phyloP scores from a whole-genome alignment of 2,329 filamentous ascomycete genomes.

The Pseudocercospora crystallina region DNA sequence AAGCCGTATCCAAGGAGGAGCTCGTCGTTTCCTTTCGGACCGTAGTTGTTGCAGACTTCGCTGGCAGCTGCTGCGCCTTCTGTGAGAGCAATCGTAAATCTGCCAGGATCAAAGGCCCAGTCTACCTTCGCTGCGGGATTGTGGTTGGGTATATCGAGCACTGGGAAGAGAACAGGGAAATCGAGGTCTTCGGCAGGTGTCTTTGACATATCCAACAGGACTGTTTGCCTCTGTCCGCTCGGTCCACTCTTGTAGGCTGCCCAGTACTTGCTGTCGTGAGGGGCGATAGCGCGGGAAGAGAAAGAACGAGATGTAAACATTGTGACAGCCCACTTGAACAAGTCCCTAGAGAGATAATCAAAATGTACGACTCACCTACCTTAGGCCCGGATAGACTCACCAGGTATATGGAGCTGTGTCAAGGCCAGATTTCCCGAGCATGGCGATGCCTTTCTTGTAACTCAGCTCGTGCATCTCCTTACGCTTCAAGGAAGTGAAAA shows the following conservation, averaged over 20 bases:
- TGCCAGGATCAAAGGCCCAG: slow-evolving; percentile 45
- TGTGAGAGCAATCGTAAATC: slow-evolving; percentile 42
- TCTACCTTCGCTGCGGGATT: slow-evolving; percentile 46
- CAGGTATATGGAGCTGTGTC: slow-evolving; percentile 41
- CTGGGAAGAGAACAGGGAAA: slow-evolving; percentile 50
- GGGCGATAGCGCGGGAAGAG: slow-evolving; percentile 41
- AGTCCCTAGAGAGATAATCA: slow-evolving; percentile 39
- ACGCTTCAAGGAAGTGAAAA: slow-evolving; percentile 33
- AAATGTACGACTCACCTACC: slow-evolving; percentile 28
- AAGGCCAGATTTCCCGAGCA: slow-evolving; percentile 32
- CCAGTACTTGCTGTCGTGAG: slow-evolving; percentile 38
- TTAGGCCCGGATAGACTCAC: slow-evolving; percentile 33
- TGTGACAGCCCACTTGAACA: slow-evolving; percentile 52
- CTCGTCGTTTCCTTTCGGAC: slow-evolving; percentile 54
- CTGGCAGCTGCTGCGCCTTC: slow-evolving; percentile 37
- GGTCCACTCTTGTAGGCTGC: slow-evolving; percentile 34
- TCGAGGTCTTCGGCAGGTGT: slow-evolving; percentile 36
- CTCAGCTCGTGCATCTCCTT: slow-evolving; percentile 39
- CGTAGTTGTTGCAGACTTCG: slow-evolving; percentile 56
- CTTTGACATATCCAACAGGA: slow-evolving; percentile 35
- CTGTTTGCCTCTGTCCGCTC: slow-evolving; percentile 32
- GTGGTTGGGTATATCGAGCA: slow-evolving; percentile 53
- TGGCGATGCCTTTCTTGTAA: slow-evolving; percentile 34
- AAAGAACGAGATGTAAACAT: slow-evolving; percentile 55
- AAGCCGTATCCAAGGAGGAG: slow-evolving; percentile 56